Evolutionary conservation across 495 filamentous ascomycete genomes (phyloP), one percentile per base, ranked within the genome.

Genomic region (Neurospora sp.): DNA sequence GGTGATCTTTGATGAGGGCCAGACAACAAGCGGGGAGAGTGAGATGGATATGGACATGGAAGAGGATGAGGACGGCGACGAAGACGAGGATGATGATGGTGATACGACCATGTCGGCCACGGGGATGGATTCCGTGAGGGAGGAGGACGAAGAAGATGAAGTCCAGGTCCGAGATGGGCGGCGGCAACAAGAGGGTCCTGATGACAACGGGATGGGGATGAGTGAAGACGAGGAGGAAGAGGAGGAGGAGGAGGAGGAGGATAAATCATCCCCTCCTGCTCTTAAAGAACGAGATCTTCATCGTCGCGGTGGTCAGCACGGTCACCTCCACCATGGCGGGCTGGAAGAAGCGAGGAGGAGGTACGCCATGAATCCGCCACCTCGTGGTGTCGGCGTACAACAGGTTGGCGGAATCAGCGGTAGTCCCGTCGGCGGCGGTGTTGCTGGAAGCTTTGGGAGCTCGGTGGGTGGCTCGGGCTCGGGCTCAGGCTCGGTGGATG

Each of bases 1-100:
- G 53, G 92, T 98, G 71, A 91, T 98, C 11, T 85, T 86, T 73
- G 87, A 83, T 20, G 86, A 88, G 73, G 86, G 86, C 40, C 70
- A 70, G 46, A 74, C 61, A 9, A 69, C 68, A 11, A 70, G 73
- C 8, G 74, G 39, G 27, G 73, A 71, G 20, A 41, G 66, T 22
- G 66, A 18, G 18, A 37, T 70, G 37, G 22, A 73, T 20, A 16
- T 14, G 53, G 44, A 27, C 35, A 74, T 76, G 5, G 76, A 73
- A 46, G 77, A 78, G 12, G 75, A 71, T 12, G 71, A 73, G 3
- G 73, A 75, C 5, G 71, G 68, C 5, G 70, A 73, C 5, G 73
- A 73, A 2, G 72, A 74, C 1, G 69, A 70, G 9, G 73, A 74
- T 5, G 75, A 73, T 3, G 68, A 74, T 12, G 73, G 71, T 2